phyloP scores from a whole-genome alignment of 1,284 basidiomycete species.

The Schizophyllum amplum region DNA sequence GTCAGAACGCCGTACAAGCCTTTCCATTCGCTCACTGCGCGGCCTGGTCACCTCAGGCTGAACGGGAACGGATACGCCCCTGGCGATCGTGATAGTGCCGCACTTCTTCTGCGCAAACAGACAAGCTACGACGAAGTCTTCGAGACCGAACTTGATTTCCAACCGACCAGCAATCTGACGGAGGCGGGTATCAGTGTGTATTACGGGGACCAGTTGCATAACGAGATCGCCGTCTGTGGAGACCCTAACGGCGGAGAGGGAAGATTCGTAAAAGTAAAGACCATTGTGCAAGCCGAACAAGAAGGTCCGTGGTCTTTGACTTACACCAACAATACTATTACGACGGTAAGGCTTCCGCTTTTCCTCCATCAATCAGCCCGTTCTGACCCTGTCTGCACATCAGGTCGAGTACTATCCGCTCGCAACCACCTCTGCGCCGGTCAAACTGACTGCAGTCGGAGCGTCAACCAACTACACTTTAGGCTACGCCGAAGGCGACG shows the following conservation, averaged over 20 bases:
- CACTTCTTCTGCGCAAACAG: constrained; percentile 28
- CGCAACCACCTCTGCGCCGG: constrained; percentile 16
- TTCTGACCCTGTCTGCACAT: too few relatives aligned
- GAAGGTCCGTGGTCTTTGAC: constrained; percentile 28
- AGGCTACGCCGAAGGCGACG: constrained; percentile 23
- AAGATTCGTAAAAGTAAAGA: constrained; percentile 22
- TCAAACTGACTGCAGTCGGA: constrained; percentile 23
- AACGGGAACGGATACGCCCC: constrained; percentile 25
- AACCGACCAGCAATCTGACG: constrained; percentile 19
- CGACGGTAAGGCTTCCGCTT: constrained; percentile 18
- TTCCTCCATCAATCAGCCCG: too few relatives aligned
- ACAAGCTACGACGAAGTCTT: constrained; percentile 27
- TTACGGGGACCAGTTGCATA: constrained; percentile 28
- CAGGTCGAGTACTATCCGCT: constrained; percentile 21
- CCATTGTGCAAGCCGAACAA: constrained; percentile 22
- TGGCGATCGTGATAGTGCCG: constrained; percentile 28
- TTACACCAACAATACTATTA: constrained; percentile 23
- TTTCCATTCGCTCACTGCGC: constrained; percentile 23
- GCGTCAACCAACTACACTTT: constrained; percentile 22
- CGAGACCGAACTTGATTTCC: constrained; percentile 25
- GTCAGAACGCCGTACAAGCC: constrained; percentile 27
- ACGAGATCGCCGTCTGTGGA: constrained; percentile 27
- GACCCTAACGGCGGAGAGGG: constrained; percentile 8
- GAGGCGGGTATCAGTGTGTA: constrained; percentile 29
- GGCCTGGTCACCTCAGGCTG: constrained; percentile 22